phyloP scores from a whole-genome alignment of 768 basidiomycete species.

The Leucosporidium yakuticum region DNA sequence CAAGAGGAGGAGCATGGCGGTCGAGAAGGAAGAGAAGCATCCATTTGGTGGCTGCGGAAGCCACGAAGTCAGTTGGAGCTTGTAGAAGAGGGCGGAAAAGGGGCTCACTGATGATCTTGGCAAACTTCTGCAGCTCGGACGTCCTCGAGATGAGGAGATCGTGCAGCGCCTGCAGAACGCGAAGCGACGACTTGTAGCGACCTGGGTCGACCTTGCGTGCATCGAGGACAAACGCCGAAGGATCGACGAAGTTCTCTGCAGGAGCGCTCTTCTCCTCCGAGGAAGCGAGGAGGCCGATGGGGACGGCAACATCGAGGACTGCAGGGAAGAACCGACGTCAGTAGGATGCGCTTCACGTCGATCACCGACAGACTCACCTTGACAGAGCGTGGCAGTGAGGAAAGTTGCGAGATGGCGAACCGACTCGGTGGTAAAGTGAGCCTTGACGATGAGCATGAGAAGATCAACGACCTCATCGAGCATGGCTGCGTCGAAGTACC shows the following conservation, averaged over 20 bases:
- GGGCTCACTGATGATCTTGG: slow-evolving; percentile 6
- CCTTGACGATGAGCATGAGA: slow-evolving; percentile 57
- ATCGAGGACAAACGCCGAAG: slow-evolving; percentile 1
- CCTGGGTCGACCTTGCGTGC: background rate
- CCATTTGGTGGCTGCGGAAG: slow-evolving; percentile 7
- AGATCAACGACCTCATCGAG: slow-evolving; percentile 55
- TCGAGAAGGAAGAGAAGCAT: slow-evolving; percentile 12
- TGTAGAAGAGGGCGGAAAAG: too few species aligned
- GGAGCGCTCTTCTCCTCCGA: too few species aligned
- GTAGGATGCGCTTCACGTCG: background rate
- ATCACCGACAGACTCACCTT: slow-evolving; percentile 48
- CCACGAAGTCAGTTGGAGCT: background rate
- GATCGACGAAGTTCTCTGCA: background rate
- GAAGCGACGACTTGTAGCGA: background rate
- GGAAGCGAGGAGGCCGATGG: background rate
- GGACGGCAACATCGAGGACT: background rate
- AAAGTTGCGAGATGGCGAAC: slow-evolving; percentile 84
- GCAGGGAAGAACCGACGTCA: background rate
- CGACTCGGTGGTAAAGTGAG: slow-evolving; percentile 62
- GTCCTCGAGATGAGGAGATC: slow-evolving; percentile 2
- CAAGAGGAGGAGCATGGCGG: background rate
- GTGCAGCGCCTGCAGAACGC: background rate
- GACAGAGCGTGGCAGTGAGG: slow-evolving; percentile 70
- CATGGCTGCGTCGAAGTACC: slow-evolving; percentile 62
- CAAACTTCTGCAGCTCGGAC: background rate